Base-by-base conservation (phyloP, 352 stramenopile genomes). In the Synura sp. region DNA sequence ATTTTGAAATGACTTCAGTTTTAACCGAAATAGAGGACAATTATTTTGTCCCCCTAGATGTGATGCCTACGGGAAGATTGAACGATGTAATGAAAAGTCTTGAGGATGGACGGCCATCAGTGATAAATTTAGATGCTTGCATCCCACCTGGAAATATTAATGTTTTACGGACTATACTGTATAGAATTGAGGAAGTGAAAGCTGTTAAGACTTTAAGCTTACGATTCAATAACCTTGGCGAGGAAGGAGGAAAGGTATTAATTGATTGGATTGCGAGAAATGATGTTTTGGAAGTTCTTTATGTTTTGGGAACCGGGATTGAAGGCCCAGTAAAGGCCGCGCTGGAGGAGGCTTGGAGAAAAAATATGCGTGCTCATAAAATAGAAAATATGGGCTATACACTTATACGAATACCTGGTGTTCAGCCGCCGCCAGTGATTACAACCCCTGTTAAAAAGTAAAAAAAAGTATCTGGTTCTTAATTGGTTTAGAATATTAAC, bases 281-380 rank as follows among this genome's bases (percentile, higher is more conserved):
- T 25, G 67, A 76, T 14, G 3, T 25, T 15, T 4, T 76, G 0
- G 67, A 76, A 35, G 31, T 25, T 15, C 25, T 76, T 1, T 76
- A 76, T 25, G 15, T 76, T 0, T 59, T 76, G 67, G 67, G 67
- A 3, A 35, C 22, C 19, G 38, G 38, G 27, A 32, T 76, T 5
- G 34, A 55, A 33, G 35, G 34, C 1, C 34, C 34, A 17, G 9
- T 14, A 3, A 29, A 38, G 36, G 1, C n/a, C 27, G 34, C 35
- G 31, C 19, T 76, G 2, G 67, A 76, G 59, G 38, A 76, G 1
- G 67, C 67, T 12, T 76, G 34, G 34, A 76, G 33, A 59, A 76
- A 76, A 22, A 27, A 76, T 55, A 59, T 59, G 17, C 3, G 12
- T 57, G 67, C 35, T 4, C 67, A 76, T 33, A 34, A 38, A 14